Percentiles rank a stretch among this genome's conserved stretches.
These are phyloP conservation scores for Leccinum angustisporum DNA, from an alignment of 1,284 basidiomycete genomes.

Conservation along the genomic window DNA sequence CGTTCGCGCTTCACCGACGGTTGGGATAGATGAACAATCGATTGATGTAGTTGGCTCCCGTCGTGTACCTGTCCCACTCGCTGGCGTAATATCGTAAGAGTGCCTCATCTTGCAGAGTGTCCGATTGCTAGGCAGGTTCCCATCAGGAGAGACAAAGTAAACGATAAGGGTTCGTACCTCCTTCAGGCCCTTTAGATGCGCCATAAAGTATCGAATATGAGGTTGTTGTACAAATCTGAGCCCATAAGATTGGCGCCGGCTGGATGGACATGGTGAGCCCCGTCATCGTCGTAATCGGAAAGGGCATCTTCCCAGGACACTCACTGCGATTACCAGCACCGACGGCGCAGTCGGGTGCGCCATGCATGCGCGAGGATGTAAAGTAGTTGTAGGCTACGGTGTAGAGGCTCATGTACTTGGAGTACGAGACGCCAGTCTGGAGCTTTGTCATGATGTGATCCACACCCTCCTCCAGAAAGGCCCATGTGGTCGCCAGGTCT, in stretches of 20 bases:
- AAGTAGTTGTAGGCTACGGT: slow-evolving; percentile 97
- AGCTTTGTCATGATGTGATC: slow-evolving; percentile 92
- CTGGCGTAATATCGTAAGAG: slow-evolving; percentile 89
- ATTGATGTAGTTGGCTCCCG: slow-evolving; percentile 94
- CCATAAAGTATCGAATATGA: slow-evolving; percentile 79
- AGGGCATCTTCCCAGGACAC: slow-evolving; percentile 32
- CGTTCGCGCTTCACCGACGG: slow-evolving; percentile 97
- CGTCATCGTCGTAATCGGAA: slow-evolving; percentile 19
- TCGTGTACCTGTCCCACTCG: slow-evolving; percentile 97
- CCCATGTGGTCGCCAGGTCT: slow-evolving; percentile 85
- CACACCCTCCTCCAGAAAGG: slow-evolving; percentile 85
- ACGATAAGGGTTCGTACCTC: slow-evolving; percentile 48
- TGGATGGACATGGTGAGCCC: slow-evolving; percentile 34
- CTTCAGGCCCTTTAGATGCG: slow-evolving; percentile 71
- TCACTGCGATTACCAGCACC: slow-evolving; percentile 59
- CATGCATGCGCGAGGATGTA: slow-evolving; percentile 85
- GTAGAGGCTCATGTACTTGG: slow-evolving; percentile 91
- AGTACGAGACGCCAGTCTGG: slow-evolving; percentile 86
- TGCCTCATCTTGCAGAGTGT: slow-evolving; percentile 81
- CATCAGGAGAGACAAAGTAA: slow-evolving; percentile 10
- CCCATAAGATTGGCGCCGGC: slow-evolving; percentile 95
- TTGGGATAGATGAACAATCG: slow-evolving; percentile 96
- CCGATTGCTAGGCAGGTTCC: slow-evolving; percentile 59
- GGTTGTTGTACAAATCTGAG: slow-evolving; percentile 89
- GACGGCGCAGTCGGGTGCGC: slow-evolving; percentile 46